Conservation (phyloP, 306 rosid genomes). For the Astragalus glycyphyllos region DNA sequence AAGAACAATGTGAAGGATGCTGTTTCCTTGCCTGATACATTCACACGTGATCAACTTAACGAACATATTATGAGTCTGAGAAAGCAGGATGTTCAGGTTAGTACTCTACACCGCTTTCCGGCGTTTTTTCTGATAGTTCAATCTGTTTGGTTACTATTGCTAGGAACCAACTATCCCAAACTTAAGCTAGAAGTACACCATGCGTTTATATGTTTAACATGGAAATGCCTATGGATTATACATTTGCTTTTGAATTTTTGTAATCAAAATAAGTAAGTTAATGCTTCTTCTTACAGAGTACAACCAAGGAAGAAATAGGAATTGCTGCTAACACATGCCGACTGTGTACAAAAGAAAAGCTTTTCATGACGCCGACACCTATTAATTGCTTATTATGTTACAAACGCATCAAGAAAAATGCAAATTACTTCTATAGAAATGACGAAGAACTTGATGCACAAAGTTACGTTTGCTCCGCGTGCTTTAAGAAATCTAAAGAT, state of each 20-base stretch:
- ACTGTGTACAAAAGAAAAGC: conserved; percentile 51
- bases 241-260: conserved; percentile 26
- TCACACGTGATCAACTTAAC: conserved; percentile 46
- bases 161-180: conserved; percentile 5
- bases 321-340: conserved; percentile 49
- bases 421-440: conserved; percentile 45
- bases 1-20: too few species aligned
- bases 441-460: conserved; percentile 45
- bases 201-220: conserved; percentile 2
- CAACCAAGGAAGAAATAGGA: conserved; percentile 35
- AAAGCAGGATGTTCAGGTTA: conserved; percentile 47
- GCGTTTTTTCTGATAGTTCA: conserved; percentile 2
- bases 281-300: conserved; percentile 46
- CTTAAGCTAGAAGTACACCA: neutral
- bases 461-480: conserved; percentile 52
- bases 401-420: conserved; percentile 42
- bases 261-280: conserved; percentile 5
- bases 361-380: conserved; percentile 44
- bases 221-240: neutral
- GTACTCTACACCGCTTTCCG: neutral
- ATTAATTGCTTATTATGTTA: conserved; percentile 55
- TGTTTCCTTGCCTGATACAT: conserved; percentile 28
- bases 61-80: conserved; percentile 54
- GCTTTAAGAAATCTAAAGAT: conserved; percentile 51
- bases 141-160: conserved; percentile 1